Evolutionary conservation across 2,329 filamentous ascomycete species (phyloP).

Genomic region (Verticillium zaregamsianum): DNA sequence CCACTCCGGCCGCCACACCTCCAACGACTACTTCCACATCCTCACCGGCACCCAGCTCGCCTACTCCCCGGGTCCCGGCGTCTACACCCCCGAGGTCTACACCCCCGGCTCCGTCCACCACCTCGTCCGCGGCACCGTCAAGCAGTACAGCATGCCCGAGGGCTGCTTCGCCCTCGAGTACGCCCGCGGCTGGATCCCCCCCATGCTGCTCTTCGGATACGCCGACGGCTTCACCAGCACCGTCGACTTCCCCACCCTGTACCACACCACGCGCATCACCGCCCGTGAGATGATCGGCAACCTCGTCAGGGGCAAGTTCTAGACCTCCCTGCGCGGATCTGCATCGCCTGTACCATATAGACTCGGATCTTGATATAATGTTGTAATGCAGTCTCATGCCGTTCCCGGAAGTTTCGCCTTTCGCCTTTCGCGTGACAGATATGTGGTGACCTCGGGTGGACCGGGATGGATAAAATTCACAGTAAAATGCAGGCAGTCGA

Average conservation of each 20-base stretch:
- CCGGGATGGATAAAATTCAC: too few species aligned
- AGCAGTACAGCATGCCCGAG: constrained; percentile 80
- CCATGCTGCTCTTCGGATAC: constrained; percentile 87
- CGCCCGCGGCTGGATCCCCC: constrained; percentile 84
- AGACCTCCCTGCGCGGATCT: constrained; percentile 17
- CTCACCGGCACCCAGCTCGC: constrained; percentile 72
- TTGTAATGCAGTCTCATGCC: not conserved
- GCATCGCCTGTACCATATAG: not conserved
- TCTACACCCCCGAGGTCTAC: constrained; percentile 67
- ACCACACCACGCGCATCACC: constrained; percentile 72
- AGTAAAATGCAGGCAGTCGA: too few species aligned
- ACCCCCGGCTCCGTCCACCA: constrained; percentile 66
- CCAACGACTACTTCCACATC: constrained; percentile 95
- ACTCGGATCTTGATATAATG: not conserved
- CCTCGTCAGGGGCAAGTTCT: constrained; percentile 67
- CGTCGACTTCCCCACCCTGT: constrained; percentile 79
- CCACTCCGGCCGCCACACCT: constrained; percentile 82
- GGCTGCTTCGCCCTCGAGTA: constrained; percentile 80
- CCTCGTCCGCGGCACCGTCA: constrained; percentile 64
- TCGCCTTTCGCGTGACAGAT: not conserved
- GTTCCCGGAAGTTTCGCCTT: not conserved
- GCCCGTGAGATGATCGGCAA: constrained; percentile 73
- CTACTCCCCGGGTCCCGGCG: constrained; percentile 66
- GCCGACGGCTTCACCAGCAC: constrained; percentile 78
- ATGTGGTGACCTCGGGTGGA: too few species aligned